These are phyloP conservation scores for Suhomyces sp. DNA, from an alignment of 805 yeast genomes.

Conservation along the genomic window DNA sequence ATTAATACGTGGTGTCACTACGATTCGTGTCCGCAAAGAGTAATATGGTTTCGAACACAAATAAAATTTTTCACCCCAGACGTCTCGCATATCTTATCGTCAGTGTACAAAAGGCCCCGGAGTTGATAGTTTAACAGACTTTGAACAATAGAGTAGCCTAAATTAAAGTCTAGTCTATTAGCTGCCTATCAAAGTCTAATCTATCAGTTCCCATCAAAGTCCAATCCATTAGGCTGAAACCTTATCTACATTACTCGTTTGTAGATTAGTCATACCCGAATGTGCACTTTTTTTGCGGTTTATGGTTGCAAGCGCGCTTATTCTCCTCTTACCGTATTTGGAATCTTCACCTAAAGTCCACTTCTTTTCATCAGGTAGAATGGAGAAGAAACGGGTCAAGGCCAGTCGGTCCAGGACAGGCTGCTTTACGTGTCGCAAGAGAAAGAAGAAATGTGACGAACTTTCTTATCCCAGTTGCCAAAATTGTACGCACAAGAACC, in stretches of 20 bases:
- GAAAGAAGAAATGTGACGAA: conserved; percentile 33
- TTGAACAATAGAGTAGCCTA: too few species aligned
- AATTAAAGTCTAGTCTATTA: too few species aligned
- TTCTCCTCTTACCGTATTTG: conserved; percentile 24
- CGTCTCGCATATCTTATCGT: neutral
- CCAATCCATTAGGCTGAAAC: neutral
- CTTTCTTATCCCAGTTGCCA: conserved; percentile 27
- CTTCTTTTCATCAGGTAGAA: conserved; percentile 2
- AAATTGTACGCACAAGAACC: conserved; percentile 19
- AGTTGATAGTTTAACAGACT: neutral
- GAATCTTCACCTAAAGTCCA: conserved; percentile 13
- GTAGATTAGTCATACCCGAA: neutral
- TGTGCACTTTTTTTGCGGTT: neutral
- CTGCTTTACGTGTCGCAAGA: conserved; percentile 28
- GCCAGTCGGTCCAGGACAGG: conserved; percentile 28
- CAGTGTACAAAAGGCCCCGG: neutral
- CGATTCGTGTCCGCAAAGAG: neutral
- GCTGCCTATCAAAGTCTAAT: too few species aligned
- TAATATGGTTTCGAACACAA: neutral
- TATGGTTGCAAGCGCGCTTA: conserved; percentile 30
- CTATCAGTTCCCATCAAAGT: too few species aligned
- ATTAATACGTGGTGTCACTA: too few species aligned
- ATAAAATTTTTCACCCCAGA: neutral
- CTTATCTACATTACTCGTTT: neutral
- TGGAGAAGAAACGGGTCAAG: conserved; percentile 9